Conservation (phyloP, 2,329 filamentous ascomycete genomes). For the Xylariaceae sp. region DNA sequence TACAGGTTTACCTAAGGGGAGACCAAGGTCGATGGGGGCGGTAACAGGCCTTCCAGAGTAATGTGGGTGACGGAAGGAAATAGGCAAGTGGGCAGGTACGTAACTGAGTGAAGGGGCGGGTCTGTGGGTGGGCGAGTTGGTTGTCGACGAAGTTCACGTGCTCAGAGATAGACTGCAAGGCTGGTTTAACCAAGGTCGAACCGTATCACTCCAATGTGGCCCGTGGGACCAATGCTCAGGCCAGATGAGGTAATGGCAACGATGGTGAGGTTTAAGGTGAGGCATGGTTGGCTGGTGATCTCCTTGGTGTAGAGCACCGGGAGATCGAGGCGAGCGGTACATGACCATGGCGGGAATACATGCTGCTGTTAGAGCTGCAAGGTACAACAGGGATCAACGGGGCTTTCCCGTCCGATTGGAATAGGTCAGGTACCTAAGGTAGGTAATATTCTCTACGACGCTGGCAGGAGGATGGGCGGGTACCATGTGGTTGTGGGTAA, state of each 20-base stretch:
- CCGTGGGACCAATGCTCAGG: neutral
- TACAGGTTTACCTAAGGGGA: neutral
- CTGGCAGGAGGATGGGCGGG: neutral
- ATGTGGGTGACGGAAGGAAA: too few relatives aligned
- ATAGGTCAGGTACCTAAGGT: neutral
- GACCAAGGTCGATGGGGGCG: too few relatives aligned
- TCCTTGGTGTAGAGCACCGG: neutral
- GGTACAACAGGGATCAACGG: conserved; percentile 1
- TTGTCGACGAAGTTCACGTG: neutral
- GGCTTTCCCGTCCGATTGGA: neutral
- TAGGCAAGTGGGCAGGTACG: too few relatives aligned
- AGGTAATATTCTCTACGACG: neutral
- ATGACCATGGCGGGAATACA: neutral
- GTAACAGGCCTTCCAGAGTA: too few relatives aligned
- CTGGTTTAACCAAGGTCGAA: neutral
- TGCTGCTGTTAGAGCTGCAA: neutral
- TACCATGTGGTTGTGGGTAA: neutral
- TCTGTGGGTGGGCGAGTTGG: neutral
- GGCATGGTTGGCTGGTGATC: neutral
- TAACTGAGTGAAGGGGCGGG: neutral
- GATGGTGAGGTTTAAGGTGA: neutral
- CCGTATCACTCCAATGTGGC: neutral
- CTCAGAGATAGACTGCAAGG: neutral
- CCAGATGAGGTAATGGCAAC: neutral
- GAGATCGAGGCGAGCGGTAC: conserved; percentile 6